Conservation (phyloP, 2,329 filamentous ascomycete genomes). For the Stagonosporopsis tanaceti region DNA sequence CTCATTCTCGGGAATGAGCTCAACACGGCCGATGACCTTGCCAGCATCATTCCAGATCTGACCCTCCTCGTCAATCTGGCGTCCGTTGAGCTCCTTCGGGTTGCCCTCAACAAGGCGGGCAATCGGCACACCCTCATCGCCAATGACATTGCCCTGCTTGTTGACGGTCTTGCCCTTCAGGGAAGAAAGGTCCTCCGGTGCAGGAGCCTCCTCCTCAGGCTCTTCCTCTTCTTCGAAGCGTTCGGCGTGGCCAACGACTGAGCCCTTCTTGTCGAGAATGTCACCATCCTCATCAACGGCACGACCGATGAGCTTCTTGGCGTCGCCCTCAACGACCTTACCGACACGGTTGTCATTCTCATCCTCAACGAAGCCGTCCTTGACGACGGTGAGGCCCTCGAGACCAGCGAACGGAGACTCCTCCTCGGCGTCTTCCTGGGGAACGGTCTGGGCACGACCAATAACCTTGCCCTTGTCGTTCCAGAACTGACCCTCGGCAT, state of each 20-base stretch:
- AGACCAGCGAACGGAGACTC: constrained; percentile 60
- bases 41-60: constrained; percentile 77
- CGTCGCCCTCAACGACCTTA: constrained; percentile 58
- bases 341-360: constrained; percentile 61
- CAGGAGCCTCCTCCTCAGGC: constrained; percentile 49
- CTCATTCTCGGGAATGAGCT: constrained; percentile 73
- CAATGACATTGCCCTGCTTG: constrained; percentile 61
- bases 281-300: constrained; percentile 62
- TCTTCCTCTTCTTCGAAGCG: constrained; percentile 69
- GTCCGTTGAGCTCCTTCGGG: constrained; percentile 68
- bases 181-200: constrained; percentile 55
- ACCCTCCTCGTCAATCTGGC: constrained; percentile 75
- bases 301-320: constrained; percentile 61
- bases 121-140: constrained; percentile 59
- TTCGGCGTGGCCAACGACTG: constrained; percentile 60
- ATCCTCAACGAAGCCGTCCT: constrained; percentile 59
- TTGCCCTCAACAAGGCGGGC: constrained; percentile 74
- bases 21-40: constrained; percentile 72
- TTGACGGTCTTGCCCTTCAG: constrained; percentile 58
- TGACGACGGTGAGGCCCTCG: constrained; percentile 59
- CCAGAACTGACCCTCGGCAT: constrained; percentile 61
- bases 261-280: constrained; percentile 62
- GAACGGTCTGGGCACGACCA: constrained; percentile 58
- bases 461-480: constrained; percentile 63
- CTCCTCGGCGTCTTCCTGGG: constrained; percentile 57